Conservation (phyloP, 2,329 filamentous ascomycete genomes). For the Colletotrichum somersetense region DNA sequence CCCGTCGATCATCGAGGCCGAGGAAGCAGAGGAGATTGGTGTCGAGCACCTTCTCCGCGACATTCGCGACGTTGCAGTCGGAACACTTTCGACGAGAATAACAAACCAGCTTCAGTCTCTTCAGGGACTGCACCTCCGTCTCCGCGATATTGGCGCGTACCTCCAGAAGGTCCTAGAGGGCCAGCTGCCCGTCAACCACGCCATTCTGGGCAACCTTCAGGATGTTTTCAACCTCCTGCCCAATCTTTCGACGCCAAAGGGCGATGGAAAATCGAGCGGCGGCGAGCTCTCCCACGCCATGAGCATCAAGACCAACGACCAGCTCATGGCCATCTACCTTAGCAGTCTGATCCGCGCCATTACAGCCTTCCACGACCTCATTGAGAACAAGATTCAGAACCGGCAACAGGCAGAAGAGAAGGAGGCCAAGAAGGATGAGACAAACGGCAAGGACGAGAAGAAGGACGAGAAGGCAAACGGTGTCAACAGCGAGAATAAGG, state of each 20-base stretch:
- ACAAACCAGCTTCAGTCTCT: conserved; percentile 98
- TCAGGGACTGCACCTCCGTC: conserved; percentile 92
- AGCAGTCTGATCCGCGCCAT: conserved; percentile 97
- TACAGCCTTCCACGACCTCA: conserved; percentile 98
- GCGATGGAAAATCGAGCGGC: conserved; percentile 72
- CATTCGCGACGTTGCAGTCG: conserved; percentile 97
- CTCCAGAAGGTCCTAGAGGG: conserved; percentile 95
- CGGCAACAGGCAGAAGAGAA: conserved; percentile 96
- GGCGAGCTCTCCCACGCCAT: conserved; percentile 94
- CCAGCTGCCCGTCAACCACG: conserved; percentile 94
- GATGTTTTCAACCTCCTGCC: conserved; percentile 99
- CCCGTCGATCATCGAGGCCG: conserved; percentile 97
- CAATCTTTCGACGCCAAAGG: conserved; percentile 88
- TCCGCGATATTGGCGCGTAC: conserved; percentile 95
- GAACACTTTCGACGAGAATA: conserved; percentile 94
- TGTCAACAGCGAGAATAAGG: conserved; percentile 62
- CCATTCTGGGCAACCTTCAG: conserved; percentile 97
- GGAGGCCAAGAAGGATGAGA: conserved; percentile 84
- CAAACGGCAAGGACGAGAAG: conserved; percentile 70
- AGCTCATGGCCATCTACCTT: conserved; percentile 98
- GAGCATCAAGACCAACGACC: conserved; percentile 99
- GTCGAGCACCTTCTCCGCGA: conserved; percentile 98
- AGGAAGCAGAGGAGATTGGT: conserved; percentile 98
- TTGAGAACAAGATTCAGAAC: conserved; percentile 99
- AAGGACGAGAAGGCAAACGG: conserved; percentile 62